Base-by-base conservation (phyloP, 345 rosid species). In the Populus tremula region DNA sequence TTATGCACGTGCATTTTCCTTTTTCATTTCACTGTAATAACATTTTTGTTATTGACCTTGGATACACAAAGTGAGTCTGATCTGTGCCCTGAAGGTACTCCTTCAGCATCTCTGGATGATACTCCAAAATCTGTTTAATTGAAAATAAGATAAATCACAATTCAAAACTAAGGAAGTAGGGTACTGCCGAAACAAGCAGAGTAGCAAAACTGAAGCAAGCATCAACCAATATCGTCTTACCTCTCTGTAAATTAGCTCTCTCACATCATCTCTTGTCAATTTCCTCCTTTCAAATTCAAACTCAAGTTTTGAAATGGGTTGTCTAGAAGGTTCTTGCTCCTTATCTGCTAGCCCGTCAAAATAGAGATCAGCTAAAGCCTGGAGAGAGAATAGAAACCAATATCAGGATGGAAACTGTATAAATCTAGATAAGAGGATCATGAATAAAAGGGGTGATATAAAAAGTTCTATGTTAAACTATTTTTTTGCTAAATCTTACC, bases 221-320 rank as follows among this genome's bases (percentile, higher is more conserved):
- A 79, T 16, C 66, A 41, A 20, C 68, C 10, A 38, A 20, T 36
- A 14, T 13, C 47, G 36, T 64, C 63, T 38, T 87, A 93, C 98
- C 99, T 96, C 99, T 91, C 97, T 85, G 76, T 96, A 96, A 76
- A 96, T 91, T 71, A 96, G 89, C 83, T 92, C 99, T 71, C 97
- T 86, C 35, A 93, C 94, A 49, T 93, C 98, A 80, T 93, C 95
- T 81, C 86, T 85, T 17, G 90, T 87, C 84, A 96, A 59, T 78
- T 90, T 96, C 83, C 94, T 93, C 84, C 88, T 88, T 68, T 96
- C 99, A 82, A 96, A 96, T 66, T 89, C 99, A 74, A 96, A 96
- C 78, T 89, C 97, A 9, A 96, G 79, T 80, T 92, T 96, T 50
- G 99, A 90, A 85, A 96, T 92, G 69, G 90, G 98, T 64, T 87